Evolutionary conservation across 805 yeast species (phyloP), one percentile per base, ranked within the genome.

Genomic region (Kodamaea restingae): DNA sequence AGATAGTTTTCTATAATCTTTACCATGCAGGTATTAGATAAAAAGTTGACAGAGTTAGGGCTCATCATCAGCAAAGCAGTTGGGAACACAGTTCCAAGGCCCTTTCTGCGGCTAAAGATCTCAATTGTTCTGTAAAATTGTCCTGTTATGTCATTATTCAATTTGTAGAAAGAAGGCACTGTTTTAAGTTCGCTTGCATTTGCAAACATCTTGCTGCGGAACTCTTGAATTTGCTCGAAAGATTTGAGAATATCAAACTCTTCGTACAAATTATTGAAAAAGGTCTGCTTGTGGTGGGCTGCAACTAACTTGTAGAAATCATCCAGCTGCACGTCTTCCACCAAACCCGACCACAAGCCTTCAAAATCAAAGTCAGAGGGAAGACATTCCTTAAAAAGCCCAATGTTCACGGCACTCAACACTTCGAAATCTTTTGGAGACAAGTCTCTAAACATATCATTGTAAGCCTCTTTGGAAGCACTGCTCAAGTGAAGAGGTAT

Each of bases 101-200:
- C 20, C 15, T 32, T 30, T 32, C 11, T 32, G 15, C 12, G 24
- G 41, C 33, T 24, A 15, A 11, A 31, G n/a, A n/a, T 30, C 15
- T 41, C 47, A 30, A 46, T 32, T 8, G 39, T 33, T 7, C 36
- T 41, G 38, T 51, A 60, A 28, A 55, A 51, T 27, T 56, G 56
- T 3, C 73, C 71, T 34, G 43, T 49, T 3, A 66, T 55, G n/a
- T 53, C 58, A 36, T 73, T 76, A 39, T 60, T 67, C 4, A 65
- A 50, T 46, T 71, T 75, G 45, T 75, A 73, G 42, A 71, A 72
- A 34, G 59, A 48, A 14, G 50, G 48, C 2, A 57, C 55, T 1
- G 52, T 40, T 40, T 51, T 60, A 14, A 51, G 44, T 15, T 46
- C 49, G 5, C 41, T 27, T 0, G 63, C 43, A 22, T 55, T 54